These are phyloP conservation scores for Austroboletus festivus DNA, from an alignment of 768 basidiomycete species.

Conservation along the genomic window DNA sequence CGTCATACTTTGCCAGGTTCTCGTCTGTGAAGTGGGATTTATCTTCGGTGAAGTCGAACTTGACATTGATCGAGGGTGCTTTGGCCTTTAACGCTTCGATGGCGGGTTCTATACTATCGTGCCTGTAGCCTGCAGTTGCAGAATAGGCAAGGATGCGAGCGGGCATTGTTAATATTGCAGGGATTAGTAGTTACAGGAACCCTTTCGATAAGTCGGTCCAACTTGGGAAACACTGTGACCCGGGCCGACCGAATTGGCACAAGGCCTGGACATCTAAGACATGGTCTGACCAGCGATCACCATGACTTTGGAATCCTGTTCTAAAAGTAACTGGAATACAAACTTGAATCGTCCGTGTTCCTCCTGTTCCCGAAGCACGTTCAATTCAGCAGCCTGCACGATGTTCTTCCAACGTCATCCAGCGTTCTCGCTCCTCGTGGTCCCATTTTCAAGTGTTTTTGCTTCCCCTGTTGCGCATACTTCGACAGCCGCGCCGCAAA, in stretches of 20 bases:
- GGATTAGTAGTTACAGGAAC: no score
- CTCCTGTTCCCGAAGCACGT: background rate
- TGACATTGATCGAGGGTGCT: slow-evolving; percentile 44
- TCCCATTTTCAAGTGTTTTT: slow-evolving; percentile 1
- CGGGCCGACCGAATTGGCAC: no score
- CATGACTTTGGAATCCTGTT: slow-evolving; percentile 17
- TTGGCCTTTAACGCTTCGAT: slow-evolving; percentile 50
- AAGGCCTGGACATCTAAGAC: no score
- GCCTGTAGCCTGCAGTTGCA: slow-evolving; percentile 59
- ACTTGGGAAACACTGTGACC: background rate
- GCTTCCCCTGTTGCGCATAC: slow-evolving; percentile 13
- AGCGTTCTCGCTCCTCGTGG: background rate
- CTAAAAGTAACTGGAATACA: slow-evolving; percentile 2
- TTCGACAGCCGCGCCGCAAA: background rate
- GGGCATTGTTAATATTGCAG: slow-evolving; percentile 26
- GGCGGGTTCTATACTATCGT: slow-evolving; percentile 75
- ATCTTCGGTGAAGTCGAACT: slow-evolving; percentile 69
- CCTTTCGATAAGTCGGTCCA: no score
- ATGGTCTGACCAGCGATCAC: no score
- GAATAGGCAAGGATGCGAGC: slow-evolving; percentile 56
- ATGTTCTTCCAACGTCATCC: background rate
- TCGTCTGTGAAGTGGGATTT: slow-evolving; percentile 50
- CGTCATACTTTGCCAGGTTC: slow-evolving; percentile 56
- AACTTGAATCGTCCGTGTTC: slow-evolving; percentile 6
- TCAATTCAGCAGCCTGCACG: slow-evolving; percentile 4